Evolutionary conservation across 306 rosid species (phyloP).

Genomic region (Cicer pinnatifidum): DNA sequence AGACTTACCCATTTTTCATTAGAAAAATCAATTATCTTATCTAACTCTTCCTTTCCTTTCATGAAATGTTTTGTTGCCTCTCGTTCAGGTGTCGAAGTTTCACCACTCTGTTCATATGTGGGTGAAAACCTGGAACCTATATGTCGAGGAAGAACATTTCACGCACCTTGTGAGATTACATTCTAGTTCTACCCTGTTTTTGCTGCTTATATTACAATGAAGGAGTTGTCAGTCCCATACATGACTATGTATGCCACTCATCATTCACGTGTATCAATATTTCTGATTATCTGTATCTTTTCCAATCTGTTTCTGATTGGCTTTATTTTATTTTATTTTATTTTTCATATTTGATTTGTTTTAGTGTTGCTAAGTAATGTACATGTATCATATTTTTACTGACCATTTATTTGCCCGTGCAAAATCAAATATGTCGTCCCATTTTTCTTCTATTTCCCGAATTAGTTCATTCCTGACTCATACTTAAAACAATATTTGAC

Average conservation of each 20-base stretch:
- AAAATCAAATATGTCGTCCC: constrained; percentile 1
- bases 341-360: constrained; percentile 33
- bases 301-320: constrained; percentile 47
- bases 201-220: constrained; percentile 49
- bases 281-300: constrained; percentile 45
- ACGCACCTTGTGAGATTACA: constrained; percentile 95
- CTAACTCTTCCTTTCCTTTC: constrained; percentile 16
- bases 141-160: constrained; percentile 97
- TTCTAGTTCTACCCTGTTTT: constrained; percentile 56
- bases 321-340: constrained; percentile 10
- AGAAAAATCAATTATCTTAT: background rate
- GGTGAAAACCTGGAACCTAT: constrained; percentile 95
- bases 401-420: constrained; percentile 35
- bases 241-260: constrained; percentile 20
- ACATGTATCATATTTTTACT: constrained; percentile 44
- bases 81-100: constrained; percentile 89
- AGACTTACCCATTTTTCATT: background rate
- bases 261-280: constrained; percentile 45
- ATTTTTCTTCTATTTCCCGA: constrained; percentile 10
- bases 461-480: background rate
- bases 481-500: background rate
- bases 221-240: constrained; percentile 42
- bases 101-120: constrained; percentile 90
- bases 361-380: constrained; percentile 43
- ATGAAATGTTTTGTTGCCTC: constrained; percentile 34